phyloP scores from a whole-genome alignment of 257 asterid genomes.

The Nicotiana paniculata region DNA sequence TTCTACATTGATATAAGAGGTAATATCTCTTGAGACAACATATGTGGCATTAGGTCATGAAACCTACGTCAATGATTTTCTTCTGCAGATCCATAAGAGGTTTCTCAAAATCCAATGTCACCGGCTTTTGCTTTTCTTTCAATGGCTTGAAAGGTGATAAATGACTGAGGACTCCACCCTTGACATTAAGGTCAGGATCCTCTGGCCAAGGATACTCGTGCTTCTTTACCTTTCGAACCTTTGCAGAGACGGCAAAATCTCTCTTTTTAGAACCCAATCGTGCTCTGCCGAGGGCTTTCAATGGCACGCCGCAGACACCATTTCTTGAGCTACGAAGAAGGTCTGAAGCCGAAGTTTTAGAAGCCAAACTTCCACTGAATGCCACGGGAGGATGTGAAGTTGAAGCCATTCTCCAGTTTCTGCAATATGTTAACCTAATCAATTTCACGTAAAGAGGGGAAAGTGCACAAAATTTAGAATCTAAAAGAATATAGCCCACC shows the following conservation, averaged over 20 bases:
- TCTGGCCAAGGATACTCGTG: constrained; percentile 80
- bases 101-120: constrained; percentile 84
- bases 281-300: constrained; percentile 58
- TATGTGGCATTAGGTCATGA: neutral
- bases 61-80: constrained; percentile 63
- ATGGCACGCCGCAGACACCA: constrained; percentile 59
- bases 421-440: constrained; percentile 7
- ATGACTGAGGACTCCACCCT: constrained; percentile 87
- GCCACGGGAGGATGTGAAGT: constrained; percentile 50
- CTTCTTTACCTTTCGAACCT: constrained; percentile 60
- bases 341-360: constrained; percentile 61
- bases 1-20: neutral
- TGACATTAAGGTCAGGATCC: constrained; percentile 78
- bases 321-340: constrained; percentile 64
- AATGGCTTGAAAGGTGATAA: constrained; percentile 89
- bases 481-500: neutral
- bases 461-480: neutral
- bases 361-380: constrained; percentile 47
- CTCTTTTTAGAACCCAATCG: constrained; percentile 46
- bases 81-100: constrained; percentile 79
- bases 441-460: neutral
- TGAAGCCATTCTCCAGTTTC: constrained; percentile 46
- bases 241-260: constrained; percentile 52
- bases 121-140: constrained; percentile 91
- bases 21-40: neutral